Evolutionary conservation across 2,329 filamentous ascomycete genomes (phyloP).

Genomic region (Exophiala alcalophila): DNA sequence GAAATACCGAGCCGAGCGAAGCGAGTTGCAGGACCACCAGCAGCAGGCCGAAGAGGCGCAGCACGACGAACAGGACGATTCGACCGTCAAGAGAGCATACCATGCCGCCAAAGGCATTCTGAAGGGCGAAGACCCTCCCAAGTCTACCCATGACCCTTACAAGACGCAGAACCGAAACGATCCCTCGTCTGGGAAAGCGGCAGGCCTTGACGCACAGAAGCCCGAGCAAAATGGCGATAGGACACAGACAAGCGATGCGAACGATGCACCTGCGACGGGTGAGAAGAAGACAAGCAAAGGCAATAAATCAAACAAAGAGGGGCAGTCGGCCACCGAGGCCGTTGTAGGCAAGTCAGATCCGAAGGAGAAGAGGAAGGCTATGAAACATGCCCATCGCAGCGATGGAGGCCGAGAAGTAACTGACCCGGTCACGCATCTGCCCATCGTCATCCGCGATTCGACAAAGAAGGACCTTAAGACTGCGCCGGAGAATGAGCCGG

Average conservation of each 20-base stretch:
- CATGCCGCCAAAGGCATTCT: constrained; percentile 27
- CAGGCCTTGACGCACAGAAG: constrained; percentile 1
- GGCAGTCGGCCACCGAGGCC: constrained; percentile 26
- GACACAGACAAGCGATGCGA: neutral
- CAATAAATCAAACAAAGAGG: constrained; percentile 12
- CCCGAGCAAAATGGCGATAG: constrained; percentile 3
- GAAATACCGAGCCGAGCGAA: constrained; percentile 27
- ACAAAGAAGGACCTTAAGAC: constrained; percentile 59
- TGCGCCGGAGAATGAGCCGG: constrained; percentile 46
- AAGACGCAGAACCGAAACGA: constrained; percentile 26
- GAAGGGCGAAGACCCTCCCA: constrained; percentile 23
- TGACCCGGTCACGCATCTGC: constrained; percentile 69
- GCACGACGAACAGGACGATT: constrained; percentile 23
- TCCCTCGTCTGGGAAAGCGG: neutral
- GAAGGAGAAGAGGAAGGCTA: constrained; percentile 47
- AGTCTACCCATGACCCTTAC: constrained; percentile 23
- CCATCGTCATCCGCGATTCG: constrained; percentile 65
- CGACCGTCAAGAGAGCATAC: constrained; percentile 25
- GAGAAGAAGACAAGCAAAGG: constrained; percentile 3
- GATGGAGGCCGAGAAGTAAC: constrained; percentile 60
- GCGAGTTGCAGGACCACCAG: constrained; percentile 22
- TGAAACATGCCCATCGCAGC: constrained; percentile 50
- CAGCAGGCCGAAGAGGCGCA: constrained; percentile 21
- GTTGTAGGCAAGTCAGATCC: constrained; percentile 36
- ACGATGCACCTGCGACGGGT: neutral